Conservation (phyloP, 331 rosid genomes). For the Quercus lobata region DNA sequence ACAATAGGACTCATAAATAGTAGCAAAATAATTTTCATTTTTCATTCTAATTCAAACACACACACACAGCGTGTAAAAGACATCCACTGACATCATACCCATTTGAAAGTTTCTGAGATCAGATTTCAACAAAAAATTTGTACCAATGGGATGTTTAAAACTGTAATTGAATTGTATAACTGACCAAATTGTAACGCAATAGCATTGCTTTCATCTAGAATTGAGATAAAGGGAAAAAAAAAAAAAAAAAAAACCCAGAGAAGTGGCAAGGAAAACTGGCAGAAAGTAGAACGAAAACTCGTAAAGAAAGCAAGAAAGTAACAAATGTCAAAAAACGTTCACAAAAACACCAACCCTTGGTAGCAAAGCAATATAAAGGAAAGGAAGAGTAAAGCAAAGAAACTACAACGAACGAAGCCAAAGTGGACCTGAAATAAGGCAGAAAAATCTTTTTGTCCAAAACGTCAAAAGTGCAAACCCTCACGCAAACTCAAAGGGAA, state of each 20-base stretch:
- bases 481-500: constrained; percentile 52
- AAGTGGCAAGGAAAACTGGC: constrained; percentile 7
- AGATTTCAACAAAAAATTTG: no score
- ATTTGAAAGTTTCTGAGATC: no score
- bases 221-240: not conserved
- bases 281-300: not conserved
- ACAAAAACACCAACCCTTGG: constrained; percentile 15
- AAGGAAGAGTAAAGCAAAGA: constrained; percentile 43
- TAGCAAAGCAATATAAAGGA: constrained; percentile 30
- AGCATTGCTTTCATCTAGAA: not conserved
- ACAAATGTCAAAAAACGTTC: constrained; percentile 30
- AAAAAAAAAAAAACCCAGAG: not conserved
- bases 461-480: constrained; percentile 58
- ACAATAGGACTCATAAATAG: rapidly evolving
- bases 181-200: not conserved
- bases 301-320: constrained; percentile 20
- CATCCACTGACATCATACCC: no score
- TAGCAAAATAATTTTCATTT: no score
- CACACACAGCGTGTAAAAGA: no score
- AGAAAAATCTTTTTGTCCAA: not conserved
- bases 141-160: no score
- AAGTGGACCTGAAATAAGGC: constrained; percentile 13
- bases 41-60: no score
- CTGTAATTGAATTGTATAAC: not conserved
- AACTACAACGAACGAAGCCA: constrained; percentile 33